Evolutionary conservation across 2,329 filamentous ascomycete species (phyloP), one percentile per base, ranked within the genome.

Genomic region (Ambrosiella xylebori): DNA sequence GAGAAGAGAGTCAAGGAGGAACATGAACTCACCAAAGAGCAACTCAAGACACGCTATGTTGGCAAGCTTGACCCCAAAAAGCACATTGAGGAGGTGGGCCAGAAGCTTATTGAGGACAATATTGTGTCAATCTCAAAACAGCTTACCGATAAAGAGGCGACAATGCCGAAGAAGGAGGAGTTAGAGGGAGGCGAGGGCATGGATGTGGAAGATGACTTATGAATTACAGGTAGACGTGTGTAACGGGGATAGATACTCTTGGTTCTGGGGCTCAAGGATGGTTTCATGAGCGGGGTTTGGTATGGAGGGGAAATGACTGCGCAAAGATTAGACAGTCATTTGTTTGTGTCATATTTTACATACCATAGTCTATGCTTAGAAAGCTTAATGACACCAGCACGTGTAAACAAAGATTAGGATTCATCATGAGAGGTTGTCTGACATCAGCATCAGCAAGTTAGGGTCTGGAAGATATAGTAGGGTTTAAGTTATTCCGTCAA

Each of bases 1-100:
- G 93, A 97, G 76, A 96, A 96, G 81, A 80, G 94, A 57, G 93
- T 98, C 63, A 96, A 95, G 77, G 94, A 98, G 74, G 93, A 98
- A 77, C 95, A 89, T 11, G 91, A 97, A 72, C 73, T 98, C 69
- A 94, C 85, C 44, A 95, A 95, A 76, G 93, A 98, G 49, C 93
- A 98, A 71, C 79, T 98, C 62, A 96, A 97, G 82, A 98, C 93
- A 58, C 83, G 93, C 76, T 98, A 98, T 70, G 93, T 98, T 40
- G 93, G 93, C 71, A 98, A 98, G 76, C 83, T 97, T 59, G 93
- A 98, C 67, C 93, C 93, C 59, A 98, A 98, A 85, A 98, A 98
- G 78, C 94, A 98, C 70, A 79, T 98, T 68, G 90, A 96, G 71
- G 89, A 95, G 65, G 88, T 98, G 52, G 93, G 93, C 58, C 90